Base-by-base conservation (phyloP, 2,329 filamentous ascomycete genomes). In the Trichophyton simii region DNA sequence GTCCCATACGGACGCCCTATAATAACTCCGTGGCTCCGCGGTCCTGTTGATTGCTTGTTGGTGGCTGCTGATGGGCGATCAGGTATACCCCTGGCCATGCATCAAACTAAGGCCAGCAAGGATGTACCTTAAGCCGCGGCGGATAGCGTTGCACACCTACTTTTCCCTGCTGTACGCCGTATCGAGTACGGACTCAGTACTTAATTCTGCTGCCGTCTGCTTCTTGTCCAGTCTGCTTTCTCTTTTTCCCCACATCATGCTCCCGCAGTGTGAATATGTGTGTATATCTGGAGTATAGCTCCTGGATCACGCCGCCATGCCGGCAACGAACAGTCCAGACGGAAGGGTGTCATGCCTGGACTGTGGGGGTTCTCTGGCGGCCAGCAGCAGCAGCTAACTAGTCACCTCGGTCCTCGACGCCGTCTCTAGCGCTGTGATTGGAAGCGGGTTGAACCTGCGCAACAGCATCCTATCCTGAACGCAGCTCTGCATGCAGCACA, bases 401-500 rank as follows among this genome's bases (percentile, higher is more conserved):
- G 44, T 22, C 44, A 44, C 44, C n/a, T 48, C 20, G 20, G 44
- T 20, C 44, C 44, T 48, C n/a, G 18, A 48, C 44, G 22, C 20
- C 44, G 18, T 5, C 41, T 44, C 41, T 44, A 44, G 41, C 41
- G 41, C 41, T 44, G 41, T 34, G 50, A 54, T 54, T 54, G 50
- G 50, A 28, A 54, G 50, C 50, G 50, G 22, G 50, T 28, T 54
- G 50, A 54, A 31, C 22, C 22, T 54, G 50, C 50, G 28, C 50
- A 54, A 54, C 50, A 54, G 25, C 50, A 54, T 54, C 22, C 50
- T 54, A 54, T 54, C 50, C 50, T 54, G 50, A 54, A 54, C 50
- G 50, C 22, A 54, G 25, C 13, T 34, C 22, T 54, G 22, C 50
- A 54, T 54, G 50, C 50, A 54, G 50, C 50, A 54, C 50, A 31